These are phyloP conservation scores for Citeromyces matritensis DNA, from an alignment of 805 yeast genomes.

Conservation along the genomic window DNA sequence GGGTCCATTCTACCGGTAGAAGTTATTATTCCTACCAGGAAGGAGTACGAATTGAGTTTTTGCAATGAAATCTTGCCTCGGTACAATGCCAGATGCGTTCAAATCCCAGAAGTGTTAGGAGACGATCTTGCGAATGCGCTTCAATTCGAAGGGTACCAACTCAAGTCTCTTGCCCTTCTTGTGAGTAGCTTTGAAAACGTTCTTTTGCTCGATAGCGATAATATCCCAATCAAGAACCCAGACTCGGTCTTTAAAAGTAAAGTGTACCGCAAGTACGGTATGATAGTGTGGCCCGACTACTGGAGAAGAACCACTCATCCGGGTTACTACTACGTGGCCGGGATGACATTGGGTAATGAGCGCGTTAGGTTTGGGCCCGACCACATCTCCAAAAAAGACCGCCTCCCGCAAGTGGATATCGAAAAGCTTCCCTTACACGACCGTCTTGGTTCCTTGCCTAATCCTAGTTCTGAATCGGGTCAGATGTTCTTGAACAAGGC, in stretches of 20 bases:
- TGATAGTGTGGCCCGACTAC: constrained; percentile 54
- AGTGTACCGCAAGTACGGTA: constrained; percentile 25
- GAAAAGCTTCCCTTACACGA: constrained; percentile 35
- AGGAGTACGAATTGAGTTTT: constrained; percentile 20
- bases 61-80: constrained; percentile 22
- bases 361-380: constrained; percentile 12
- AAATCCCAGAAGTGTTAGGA: constrained; percentile 20
- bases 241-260: constrained; percentile 32
- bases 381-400: constrained; percentile 4
- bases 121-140: constrained; percentile 8
- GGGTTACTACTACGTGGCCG: constrained; percentile 38
- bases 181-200: constrained; percentile 31
- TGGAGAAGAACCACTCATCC: constrained; percentile 57
- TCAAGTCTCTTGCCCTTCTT: constrained; percentile 21
- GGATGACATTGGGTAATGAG: constrained; percentile 16
- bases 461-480: constrained; percentile 51
- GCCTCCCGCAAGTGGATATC: constrained; percentile 1
- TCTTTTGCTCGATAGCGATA: constrained; percentile 29
- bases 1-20: constrained; percentile 32
- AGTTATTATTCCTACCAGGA: constrained; percentile 20
- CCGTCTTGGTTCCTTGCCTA: constrained; percentile 43
- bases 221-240: constrained; percentile 28
- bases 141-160: constrained; percentile 15
- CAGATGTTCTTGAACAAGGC: constrained; percentile 43
- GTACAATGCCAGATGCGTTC: constrained; percentile 23